Evolutionary conservation across 768 basidiomycete genomes (phyloP).

Genomic region (Collybiopsis confluens): DNA sequence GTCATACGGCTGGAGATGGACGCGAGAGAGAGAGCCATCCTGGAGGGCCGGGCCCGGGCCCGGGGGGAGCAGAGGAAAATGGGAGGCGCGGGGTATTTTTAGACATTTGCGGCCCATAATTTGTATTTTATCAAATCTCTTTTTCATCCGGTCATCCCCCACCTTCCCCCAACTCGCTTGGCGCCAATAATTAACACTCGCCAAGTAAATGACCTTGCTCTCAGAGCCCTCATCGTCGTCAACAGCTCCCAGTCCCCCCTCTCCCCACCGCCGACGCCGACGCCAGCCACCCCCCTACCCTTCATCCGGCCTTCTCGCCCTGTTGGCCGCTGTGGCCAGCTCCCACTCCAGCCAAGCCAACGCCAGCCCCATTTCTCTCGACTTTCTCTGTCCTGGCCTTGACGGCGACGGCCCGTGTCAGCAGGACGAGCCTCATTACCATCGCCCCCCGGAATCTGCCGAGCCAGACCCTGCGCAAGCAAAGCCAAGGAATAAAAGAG

Average conservation of each 20-base stretch:
- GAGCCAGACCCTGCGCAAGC: not conserved
- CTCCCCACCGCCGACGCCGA: constrained; percentile 18
- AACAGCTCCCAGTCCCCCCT: constrained; percentile 6
- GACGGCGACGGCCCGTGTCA: constrained; percentile 14
- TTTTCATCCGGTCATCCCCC: not conserved
- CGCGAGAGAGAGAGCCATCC: constrained; percentile 28
- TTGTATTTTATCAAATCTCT: not conserved
- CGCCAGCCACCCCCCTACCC: constrained; percentile 29
- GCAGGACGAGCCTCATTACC: not conserved
- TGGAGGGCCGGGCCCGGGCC: constrained; percentile 23
- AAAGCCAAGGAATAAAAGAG: constrained; percentile 4
- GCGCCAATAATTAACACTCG: not conserved
- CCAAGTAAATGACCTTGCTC: constrained; percentile 6
- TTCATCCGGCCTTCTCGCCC: constrained; percentile 48
- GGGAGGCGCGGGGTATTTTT: not conserved
- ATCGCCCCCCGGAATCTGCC: not conserved
- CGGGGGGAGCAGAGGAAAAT: constrained; percentile 3
- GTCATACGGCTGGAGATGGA: constrained; percentile 32
- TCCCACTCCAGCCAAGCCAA: constrained; percentile 40
- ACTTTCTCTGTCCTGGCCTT: constrained; percentile 58
- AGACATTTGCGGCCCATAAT: not conserved
- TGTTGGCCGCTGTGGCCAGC: constrained; percentile 51
- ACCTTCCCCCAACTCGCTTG: not conserved
- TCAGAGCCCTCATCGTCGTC: constrained; percentile 4
- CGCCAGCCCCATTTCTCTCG: constrained; percentile 50